phyloP scores from a whole-genome alignment of 768 basidiomycete genomes.

The Psilocybe cyanescens region DNA sequence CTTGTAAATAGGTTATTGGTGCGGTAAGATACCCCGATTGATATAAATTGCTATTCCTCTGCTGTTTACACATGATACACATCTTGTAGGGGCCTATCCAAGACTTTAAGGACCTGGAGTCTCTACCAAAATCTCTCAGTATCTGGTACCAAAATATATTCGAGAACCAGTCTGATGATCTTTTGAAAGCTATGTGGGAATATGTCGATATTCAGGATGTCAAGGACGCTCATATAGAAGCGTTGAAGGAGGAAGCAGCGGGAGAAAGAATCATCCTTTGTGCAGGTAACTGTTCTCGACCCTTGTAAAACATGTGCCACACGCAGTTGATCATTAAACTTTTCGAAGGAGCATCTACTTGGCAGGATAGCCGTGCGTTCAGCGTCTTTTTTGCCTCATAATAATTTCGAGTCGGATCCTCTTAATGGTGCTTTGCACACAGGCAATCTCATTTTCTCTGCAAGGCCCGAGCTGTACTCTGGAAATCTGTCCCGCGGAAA shows the following conservation, averaged over 20 bases:
- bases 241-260: constrained; percentile 54
- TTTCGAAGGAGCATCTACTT: constrained; percentile 7
- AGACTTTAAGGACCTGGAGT: constrained; percentile 34
- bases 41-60: constrained; percentile 3
- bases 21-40: background rate
- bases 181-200: constrained; percentile 17
- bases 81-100: constrained; percentile 26
- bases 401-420: no score
- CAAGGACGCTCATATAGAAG: constrained; percentile 56
- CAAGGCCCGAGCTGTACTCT: background rate
- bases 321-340: no score
- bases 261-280: constrained; percentile 60
- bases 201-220: constrained; percentile 62
- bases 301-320: no score
- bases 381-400: no score
- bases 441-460: background rate
- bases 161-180: constrained; percentile 20
- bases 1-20: no score
- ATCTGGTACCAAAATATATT: constrained; percentile 32
- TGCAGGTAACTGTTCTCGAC: constrained; percentile 27
- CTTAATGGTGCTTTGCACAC: no score
- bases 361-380: constrained; percentile 12
- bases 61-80: background rate
- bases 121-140: constrained; percentile 37
- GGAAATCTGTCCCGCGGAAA: no score